Evolutionary conservation across 768 basidiomycete genomes (phyloP).

Genomic region (Chalciporus piperatus): DNA sequence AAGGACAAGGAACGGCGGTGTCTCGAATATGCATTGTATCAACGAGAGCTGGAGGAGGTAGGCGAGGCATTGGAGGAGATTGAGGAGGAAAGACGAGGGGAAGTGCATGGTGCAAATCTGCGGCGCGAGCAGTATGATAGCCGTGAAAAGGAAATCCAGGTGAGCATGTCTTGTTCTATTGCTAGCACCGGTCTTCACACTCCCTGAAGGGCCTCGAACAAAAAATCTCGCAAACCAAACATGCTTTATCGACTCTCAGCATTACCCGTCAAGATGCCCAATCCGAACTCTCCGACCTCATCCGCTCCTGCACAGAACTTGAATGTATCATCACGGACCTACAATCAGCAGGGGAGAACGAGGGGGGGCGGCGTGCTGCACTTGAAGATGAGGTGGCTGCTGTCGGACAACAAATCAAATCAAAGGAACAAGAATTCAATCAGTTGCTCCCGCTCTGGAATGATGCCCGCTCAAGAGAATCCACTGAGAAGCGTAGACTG

Average conservation of each 20-base stretch:
- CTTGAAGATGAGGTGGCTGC: conserved; percentile 63
- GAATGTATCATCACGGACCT: conserved; percentile 83
- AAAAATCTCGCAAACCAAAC: conserved; percentile 65
- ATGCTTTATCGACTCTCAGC: conserved; percentile 64
- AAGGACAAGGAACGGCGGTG: conserved; percentile 94
- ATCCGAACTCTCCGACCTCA: conserved; percentile 81
- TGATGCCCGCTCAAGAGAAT: conserved; percentile 47
- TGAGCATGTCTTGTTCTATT: conserved; percentile 28
- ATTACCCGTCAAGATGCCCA: conserved; percentile 75
- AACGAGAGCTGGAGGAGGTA: conserved; percentile 88
- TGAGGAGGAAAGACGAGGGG: conserved; percentile 74
- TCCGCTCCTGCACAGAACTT: conserved; percentile 81
- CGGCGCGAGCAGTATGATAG: conserved; percentile 78
- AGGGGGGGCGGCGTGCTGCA: conserved; percentile 60
- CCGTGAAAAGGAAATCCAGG: conserved; percentile 84
- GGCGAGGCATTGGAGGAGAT: conserved; percentile 82
- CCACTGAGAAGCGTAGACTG: conserved; percentile 58
- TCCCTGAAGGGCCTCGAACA: conserved; percentile 66
- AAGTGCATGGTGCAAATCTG: conserved; percentile 81
- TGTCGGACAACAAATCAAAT: conserved; percentile 57
- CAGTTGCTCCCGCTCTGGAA: conserved; percentile 72
- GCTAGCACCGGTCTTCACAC: neutral
- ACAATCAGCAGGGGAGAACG: conserved; percentile 57
- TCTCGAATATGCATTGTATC: conserved; percentile 92
- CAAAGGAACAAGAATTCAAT: conserved; percentile 62